Evolutionary conservation across 768 basidiomycete genomes (phyloP), one percentile per base, ranked within the genome.

Genomic region (Dacryopinax primogenitus): DNA sequence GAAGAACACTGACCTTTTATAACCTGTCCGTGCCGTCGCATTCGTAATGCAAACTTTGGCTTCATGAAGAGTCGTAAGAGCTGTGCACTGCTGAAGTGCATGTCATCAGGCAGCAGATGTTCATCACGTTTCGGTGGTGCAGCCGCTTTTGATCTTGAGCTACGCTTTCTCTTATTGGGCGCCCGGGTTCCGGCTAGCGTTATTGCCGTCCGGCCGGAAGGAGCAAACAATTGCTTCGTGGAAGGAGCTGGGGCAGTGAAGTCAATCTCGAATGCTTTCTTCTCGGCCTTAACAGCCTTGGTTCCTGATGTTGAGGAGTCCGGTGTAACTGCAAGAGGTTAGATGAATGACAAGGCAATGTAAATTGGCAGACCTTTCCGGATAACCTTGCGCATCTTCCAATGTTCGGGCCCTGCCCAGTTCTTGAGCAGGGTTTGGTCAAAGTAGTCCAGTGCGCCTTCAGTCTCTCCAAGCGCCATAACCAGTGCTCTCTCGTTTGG

Each of bases 361-460:
- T 67, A 2, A 69, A 63, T 0, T 69, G 66, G 74, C 84, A 75
- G 68, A 94, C 92, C 82, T 79, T 82, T 83, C 66, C 88, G 83
- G 63, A 92, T 78, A n/a, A 86, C 81, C 72, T 86, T 88, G 67
- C 88, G 79, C 71, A 98, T 74, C 73, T 95, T 98, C 95, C 96
- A 99, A 73, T 99, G 96, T 75, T 98, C 92, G 7, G 94, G 94
- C 0, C 96, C 96, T 2, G 96, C 96, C 96, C 96, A 99, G 70
- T 95, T 95, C 80, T 90, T 95, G 70, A 86, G 79, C 71, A 89
- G 81, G 67, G 79, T 84, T 70, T 86, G 82, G 74, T 98, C 94
- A 72, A 98, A 96, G 74, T 95, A 96, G 70, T 94, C 92, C 72
- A 87, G 78, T 75, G 87, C 82, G 21, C 76, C 78, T 3, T 80